Conservation (phyloP, 2,329 filamentous ascomycete genomes). For the Trichoderma sp. region DNA sequence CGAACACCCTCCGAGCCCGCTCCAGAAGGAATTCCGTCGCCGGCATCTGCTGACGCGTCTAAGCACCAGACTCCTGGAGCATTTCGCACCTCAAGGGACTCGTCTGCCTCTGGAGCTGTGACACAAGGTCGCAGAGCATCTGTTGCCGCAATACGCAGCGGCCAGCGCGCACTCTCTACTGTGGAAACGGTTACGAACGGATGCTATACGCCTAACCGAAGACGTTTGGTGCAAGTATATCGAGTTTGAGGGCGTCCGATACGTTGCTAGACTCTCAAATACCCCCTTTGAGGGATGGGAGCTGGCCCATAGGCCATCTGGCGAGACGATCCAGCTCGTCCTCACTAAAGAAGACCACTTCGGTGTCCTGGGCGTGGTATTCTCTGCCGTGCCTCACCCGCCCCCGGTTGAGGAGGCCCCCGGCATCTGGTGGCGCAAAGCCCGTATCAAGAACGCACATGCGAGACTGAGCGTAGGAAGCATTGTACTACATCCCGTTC, state of each 20-base stretch:
- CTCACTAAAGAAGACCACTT: background rate
- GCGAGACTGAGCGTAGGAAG: background rate
- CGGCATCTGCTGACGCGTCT: background rate
- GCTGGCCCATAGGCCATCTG: background rate
- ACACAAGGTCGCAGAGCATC: background rate
- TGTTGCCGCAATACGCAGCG: background rate
- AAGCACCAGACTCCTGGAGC: background rate
- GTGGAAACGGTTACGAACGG: background rate
- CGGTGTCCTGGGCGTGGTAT: background rate
- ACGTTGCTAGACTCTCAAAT: background rate
- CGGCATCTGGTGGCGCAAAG: constrained; percentile 2
- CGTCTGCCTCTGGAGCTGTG: background rate
- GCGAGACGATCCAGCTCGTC: background rate
- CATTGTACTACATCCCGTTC: background rate
- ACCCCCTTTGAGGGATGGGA: background rate
- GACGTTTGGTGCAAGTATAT: constrained; percentile 3
- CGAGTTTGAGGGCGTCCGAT: background rate
- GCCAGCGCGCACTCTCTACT: background rate
- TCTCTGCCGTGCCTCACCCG: background rate
- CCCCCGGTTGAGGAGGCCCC: background rate
- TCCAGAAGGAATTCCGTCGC: background rate
- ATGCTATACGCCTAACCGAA: background rate
- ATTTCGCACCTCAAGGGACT: background rate
- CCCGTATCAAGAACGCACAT: background rate
- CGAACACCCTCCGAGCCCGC: background rate